These are phyloP conservation scores for Psilocybe azurescens DNA, from an alignment of 768 basidiomycete species.

Conservation along the genomic window DNA sequence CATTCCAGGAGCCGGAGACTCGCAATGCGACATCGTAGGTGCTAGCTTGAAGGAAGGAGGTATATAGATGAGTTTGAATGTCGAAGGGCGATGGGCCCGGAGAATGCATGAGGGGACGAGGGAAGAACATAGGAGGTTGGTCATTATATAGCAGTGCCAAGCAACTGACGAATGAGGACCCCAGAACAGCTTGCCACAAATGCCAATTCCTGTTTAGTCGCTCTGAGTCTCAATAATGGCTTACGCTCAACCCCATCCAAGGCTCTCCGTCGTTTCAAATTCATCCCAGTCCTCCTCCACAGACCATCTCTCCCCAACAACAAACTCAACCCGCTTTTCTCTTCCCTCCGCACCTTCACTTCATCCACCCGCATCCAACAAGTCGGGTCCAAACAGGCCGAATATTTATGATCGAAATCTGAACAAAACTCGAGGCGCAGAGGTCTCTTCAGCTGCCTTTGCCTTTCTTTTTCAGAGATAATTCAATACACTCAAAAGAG, in stretches of 20 bases:
- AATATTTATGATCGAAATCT: constrained; percentile 90
- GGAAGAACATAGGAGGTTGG: constrained; percentile 15
- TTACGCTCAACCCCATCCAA: constrained; percentile 66
- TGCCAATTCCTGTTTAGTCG: constrained; percentile 4
- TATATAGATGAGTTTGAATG: constrained; percentile 79
- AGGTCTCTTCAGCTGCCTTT: constrained; percentile 85
- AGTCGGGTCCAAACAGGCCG: constrained; percentile 53
- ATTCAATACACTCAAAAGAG: constrained; percentile 97
- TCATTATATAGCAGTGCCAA: constrained; percentile 18
- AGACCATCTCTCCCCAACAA: constrained; percentile 60
- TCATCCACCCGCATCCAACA: constrained; percentile 42
- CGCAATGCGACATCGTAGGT: constrained; percentile 82
- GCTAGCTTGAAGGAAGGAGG: constrained; percentile 68
- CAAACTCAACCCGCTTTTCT: constrained; percentile 73
- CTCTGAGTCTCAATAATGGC: constrained; percentile 38
- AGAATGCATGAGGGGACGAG: constrained; percentile 38
- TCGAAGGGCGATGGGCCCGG: constrained; percentile 52
- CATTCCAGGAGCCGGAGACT: constrained; percentile 68
- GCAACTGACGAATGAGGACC: constrained; percentile 12
- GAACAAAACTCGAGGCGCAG: constrained; percentile 84
- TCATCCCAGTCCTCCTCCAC: constrained; percentile 53
- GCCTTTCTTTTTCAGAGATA: constrained; percentile 90
- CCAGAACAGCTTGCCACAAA: constrained; percentile 9
- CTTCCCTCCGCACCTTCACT: constrained; percentile 61
- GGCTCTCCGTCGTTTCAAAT: constrained; percentile 70